Conservation (phyloP, 371 early-diverging fungal species). For the Mucor sp. region DNA sequence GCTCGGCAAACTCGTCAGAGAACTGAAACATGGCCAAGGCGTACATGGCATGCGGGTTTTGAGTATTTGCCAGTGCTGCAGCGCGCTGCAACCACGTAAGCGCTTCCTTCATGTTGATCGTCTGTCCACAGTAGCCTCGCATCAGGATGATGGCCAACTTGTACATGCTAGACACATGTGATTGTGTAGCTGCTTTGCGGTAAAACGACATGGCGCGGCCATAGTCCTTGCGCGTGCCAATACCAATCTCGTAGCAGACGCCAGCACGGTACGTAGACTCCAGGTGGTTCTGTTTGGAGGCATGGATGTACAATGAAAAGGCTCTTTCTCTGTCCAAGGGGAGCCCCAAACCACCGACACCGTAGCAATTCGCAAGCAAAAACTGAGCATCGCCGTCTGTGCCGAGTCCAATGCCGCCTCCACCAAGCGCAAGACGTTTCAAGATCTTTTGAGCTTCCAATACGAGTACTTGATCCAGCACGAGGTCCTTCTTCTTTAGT, state of each 20-base stretch:
- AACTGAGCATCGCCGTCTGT: conserved; percentile 86
- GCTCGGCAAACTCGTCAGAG: conserved; percentile 55
- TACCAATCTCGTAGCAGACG: conserved; percentile 92
- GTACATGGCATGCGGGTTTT: conserved; percentile 86
- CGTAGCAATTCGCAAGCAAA: conserved; percentile 87
- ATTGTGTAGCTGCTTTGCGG: conserved; percentile 89
- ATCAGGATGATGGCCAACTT: conserved; percentile 86
- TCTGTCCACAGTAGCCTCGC: conserved; percentile 75
- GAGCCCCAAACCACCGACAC: conserved; percentile 71
- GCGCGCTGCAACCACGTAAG: conserved; percentile 93
- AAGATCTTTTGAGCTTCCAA: conserved; percentile 75
- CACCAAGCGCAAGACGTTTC: conserved; percentile 64
- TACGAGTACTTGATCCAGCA: conserved; percentile 56
- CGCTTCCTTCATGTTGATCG: conserved; percentile 83
- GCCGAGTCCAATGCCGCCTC: conserved; percentile 55
- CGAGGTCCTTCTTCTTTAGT: conserved; percentile 19
- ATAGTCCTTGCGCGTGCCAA: conserved; percentile 84
- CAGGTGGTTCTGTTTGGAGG: conserved; percentile 88
- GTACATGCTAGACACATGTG: conserved; percentile 93
- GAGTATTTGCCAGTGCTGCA: conserved; percentile 68
- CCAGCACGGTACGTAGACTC: conserved; percentile 91
- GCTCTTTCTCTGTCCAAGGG: conserved; percentile 84
- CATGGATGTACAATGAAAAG: conserved; percentile 85
- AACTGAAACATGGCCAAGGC: conserved; percentile 88
- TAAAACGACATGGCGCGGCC: conserved; percentile 85